These are phyloP conservation scores for Fusarium sp. DNA, from an alignment of 2,329 filamentous ascomycete genomes.

Conservation along the genomic window DNA sequence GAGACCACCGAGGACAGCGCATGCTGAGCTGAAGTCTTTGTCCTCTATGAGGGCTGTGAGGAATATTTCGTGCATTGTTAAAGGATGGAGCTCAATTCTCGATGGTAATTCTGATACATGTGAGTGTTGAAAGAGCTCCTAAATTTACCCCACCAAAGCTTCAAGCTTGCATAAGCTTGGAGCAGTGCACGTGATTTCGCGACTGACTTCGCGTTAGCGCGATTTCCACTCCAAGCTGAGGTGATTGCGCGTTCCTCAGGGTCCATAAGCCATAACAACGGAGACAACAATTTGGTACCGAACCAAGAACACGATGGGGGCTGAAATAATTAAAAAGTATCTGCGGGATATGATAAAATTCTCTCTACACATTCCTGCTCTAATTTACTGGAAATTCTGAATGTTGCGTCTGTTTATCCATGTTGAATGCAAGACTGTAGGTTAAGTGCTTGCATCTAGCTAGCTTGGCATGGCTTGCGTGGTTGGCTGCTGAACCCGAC, in stretches of 20 bases:
- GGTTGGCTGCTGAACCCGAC: conserved; percentile 1
- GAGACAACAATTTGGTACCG: background rate
- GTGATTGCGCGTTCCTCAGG: background rate
- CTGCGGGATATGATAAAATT: rapidly evolving
- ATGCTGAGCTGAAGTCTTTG: conserved; percentile 61
- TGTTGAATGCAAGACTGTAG: background rate
- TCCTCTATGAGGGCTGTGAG: conserved; percentile 66
- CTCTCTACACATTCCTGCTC: rapidly evolving
- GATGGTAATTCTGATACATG: rapidly evolving
- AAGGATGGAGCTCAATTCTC: rapidly evolving
- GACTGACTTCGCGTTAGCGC: conserved; percentile 24
- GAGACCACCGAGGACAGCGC: conserved; percentile 67
- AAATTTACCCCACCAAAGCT: background rate
- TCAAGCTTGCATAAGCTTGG: rapidly evolving
- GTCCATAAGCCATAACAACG: background rate
- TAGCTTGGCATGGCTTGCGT: background rate
- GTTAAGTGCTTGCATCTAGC: conserved; percentile 5
- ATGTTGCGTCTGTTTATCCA: background rate
- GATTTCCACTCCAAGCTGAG: background rate
- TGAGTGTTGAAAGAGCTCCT: rapidly evolving
- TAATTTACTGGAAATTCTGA: rapidly evolving
- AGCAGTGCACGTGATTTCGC: conserved; percentile 50
- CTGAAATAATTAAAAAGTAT: rapidly evolving
- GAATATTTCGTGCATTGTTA: conserved; percentile 66
- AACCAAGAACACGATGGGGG: rapidly evolving